These are phyloP conservation scores for Ophiostoma australiae DNA, from an alignment of 2,329 filamentous ascomycete genomes.

Conservation along the genomic window DNA sequence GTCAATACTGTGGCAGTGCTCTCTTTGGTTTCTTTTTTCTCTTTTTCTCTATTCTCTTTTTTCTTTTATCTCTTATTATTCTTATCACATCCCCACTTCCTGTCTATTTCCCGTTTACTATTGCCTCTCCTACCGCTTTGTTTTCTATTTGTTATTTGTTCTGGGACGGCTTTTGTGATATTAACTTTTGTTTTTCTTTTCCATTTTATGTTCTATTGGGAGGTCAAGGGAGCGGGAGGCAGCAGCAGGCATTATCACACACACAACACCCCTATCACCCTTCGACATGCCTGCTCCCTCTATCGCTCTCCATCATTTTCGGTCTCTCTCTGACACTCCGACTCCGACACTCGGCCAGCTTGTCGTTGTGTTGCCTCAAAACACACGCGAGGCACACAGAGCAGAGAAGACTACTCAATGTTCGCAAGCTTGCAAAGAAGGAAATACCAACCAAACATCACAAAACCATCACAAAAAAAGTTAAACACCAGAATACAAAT, in stretches of 20 bases:
- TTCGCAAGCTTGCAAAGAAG: neutral
- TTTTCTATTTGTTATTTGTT: slow-evolving; percentile 18
- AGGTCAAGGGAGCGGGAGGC: slow-evolving; percentile 22
- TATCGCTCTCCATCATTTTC: slow-evolving; percentile 19
- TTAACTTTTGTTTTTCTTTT: slow-evolving; percentile 17
- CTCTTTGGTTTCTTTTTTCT: slow-evolving; percentile 1
- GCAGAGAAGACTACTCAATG: neutral
- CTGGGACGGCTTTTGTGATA: slow-evolving; percentile 25
- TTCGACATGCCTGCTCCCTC: neutral
- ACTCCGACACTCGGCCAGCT: neutral
- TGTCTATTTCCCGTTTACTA: neutral
- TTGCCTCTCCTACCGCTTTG: neutral
- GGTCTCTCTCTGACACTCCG: neutral
- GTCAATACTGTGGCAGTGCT: neutral
- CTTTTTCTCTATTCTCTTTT: slow-evolving; percentile 1
- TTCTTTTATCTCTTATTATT: neutral
- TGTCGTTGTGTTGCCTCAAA: neutral
- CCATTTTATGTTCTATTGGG: slow-evolving; percentile 17
- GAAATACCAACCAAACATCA: slow-evolving; percentile 9
- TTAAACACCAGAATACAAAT: slow-evolving; percentile 1
- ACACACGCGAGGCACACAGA: neutral
- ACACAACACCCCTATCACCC: neutral
- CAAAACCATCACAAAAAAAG: slow-evolving; percentile 6
- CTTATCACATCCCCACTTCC: neutral
- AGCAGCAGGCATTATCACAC: slow-evolving; percentile 2